Percentiles rank a stretch among this genome's conserved stretches.
Conservation (phyloP, 768 basidiomycete species). For the Pleurotus ostreatus region DNA sequence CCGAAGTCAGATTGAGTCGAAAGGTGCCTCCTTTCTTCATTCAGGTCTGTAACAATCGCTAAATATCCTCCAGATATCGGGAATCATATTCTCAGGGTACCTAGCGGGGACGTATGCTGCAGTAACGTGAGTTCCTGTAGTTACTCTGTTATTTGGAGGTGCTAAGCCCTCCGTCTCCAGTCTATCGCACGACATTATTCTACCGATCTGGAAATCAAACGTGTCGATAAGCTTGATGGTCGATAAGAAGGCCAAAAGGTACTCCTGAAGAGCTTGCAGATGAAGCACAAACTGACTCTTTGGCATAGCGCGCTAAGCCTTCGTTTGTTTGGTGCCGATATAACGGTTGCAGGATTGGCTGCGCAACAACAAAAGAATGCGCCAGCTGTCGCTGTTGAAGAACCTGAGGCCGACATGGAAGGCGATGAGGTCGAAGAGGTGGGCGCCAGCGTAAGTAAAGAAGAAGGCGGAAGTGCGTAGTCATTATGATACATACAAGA, state of each 20-base stretch:
- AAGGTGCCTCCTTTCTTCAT: conserved; percentile 39
- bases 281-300: not conserved
- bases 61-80: conserved; percentile 47
- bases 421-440: not conserved
- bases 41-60: not conserved
- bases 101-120: conserved; percentile 47
- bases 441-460: not conserved
- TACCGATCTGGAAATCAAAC: conserved; percentile 96
- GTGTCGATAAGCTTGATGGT: conserved; percentile 88
- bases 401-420: not conserved
- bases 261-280: conserved; percentile 10
- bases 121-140: conserved; percentile 42
- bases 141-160: not conserved
- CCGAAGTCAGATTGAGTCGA: conserved; percentile 42
- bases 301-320: conserved; percentile 74
- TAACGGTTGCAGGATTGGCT: conserved; percentile 50
- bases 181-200: conserved; percentile 71
- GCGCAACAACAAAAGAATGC: conserved; percentile 15
- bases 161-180: conserved; percentile 30
- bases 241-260: conserved; percentile 97
- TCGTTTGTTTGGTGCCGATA: conserved; percentile 78
- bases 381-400: not conserved
- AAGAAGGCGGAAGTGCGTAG: not conserved
- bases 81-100: conserved; percentile 70
- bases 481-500: too few relatives aligned